Conservation (phyloP, 2,329 filamentous ascomycete species). For the Colletotrichum sp. region DNA sequence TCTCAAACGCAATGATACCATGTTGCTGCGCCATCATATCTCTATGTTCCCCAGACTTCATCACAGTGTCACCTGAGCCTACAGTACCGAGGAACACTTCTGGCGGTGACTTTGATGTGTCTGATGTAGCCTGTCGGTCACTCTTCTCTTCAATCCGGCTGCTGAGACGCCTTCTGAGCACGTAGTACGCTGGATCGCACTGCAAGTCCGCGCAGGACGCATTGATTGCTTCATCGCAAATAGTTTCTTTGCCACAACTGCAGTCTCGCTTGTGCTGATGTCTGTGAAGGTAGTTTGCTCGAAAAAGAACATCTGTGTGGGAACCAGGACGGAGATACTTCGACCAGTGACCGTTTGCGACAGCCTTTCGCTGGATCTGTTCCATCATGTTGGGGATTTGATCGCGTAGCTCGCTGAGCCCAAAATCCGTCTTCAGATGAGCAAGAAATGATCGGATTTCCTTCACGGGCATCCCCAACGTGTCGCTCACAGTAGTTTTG, state of each 20-base stretch:
- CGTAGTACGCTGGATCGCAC: constrained; percentile 22
- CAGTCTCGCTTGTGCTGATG: constrained; percentile 23
- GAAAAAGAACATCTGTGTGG: constrained; percentile 33
- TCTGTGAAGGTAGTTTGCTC: constrained; percentile 33
- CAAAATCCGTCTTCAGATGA: constrained; percentile 7
- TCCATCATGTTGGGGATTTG: background rate
- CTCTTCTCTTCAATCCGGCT: too few species aligned
- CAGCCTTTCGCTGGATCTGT: background rate
- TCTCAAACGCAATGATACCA: background rate
- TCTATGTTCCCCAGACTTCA: constrained; percentile 26
- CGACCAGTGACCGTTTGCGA: background rate
- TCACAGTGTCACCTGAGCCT: constrained; percentile 33
- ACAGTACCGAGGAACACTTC: background rate
- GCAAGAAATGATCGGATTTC: constrained; percentile 31
- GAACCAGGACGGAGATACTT: constrained; percentile 29
- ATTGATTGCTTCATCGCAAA: background rate
- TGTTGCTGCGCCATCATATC: background rate
- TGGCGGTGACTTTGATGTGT: background rate
- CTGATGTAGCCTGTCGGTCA: too few species aligned
- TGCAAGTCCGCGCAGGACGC: constrained; percentile 26
- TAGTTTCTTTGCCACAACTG: background rate
- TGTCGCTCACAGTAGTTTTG: constrained; percentile 14
- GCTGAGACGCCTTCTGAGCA: background rate
- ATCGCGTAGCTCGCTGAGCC: constrained; percentile 11
- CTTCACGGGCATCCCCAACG: constrained; percentile 21